A percentile compares a stretch with the other conserved stretches of the same genome.
phyloP scores from a whole-genome alignment of 2,329 filamentous ascomycete species.

The Phoma sp. region DNA sequence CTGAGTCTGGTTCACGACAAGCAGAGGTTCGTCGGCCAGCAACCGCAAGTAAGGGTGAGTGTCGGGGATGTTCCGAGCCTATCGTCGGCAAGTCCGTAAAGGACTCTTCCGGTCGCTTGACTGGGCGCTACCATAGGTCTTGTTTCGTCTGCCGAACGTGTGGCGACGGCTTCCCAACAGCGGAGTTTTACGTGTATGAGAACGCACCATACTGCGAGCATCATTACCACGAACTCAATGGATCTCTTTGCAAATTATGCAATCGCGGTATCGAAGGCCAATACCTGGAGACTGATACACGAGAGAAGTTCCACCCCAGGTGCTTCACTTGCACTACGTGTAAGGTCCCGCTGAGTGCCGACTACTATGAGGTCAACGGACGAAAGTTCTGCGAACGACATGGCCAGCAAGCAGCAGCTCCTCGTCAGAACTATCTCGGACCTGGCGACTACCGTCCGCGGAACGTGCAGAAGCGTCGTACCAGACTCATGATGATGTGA shows the following conservation, averaged over 20 bases:
- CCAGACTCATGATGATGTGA: conserved; percentile 60
- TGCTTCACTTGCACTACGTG: conserved; percentile 89
- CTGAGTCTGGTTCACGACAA: conserved; percentile 23
- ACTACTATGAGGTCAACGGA: conserved; percentile 89
- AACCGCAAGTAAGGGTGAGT: conserved; percentile 70
- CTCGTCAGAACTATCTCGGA: conserved; percentile 46
- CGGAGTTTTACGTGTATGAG: conserved; percentile 89
- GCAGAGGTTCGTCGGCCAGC: conserved; percentile 30
- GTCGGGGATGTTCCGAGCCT: conserved; percentile 77
- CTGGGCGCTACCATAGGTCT: conserved; percentile 90
- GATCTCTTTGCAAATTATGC: conserved; percentile 81
- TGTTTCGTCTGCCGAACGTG: conserved; percentile 94
- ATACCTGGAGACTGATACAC: conserved; percentile 82
- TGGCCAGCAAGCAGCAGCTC: conserved; percentile 65
- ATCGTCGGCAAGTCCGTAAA: conserved; percentile 94
- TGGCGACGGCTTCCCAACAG: conserved; percentile 77
- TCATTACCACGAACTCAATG: conserved; percentile 92
- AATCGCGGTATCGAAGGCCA: conserved; percentile 88
- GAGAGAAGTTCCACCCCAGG: conserved; percentile 80
- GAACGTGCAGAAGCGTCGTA: conserved; percentile 56
- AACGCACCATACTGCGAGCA: conserved; percentile 89
- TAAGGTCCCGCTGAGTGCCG: conserved; percentile 73
- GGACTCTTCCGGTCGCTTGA: conserved; percentile 88
- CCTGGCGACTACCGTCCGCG: conserved; percentile 44
- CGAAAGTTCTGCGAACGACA: conserved; percentile 86